phyloP scores from a whole-genome alignment of 352 stramenopile genomes.

The Aphanomyces cochlioides region DNA sequence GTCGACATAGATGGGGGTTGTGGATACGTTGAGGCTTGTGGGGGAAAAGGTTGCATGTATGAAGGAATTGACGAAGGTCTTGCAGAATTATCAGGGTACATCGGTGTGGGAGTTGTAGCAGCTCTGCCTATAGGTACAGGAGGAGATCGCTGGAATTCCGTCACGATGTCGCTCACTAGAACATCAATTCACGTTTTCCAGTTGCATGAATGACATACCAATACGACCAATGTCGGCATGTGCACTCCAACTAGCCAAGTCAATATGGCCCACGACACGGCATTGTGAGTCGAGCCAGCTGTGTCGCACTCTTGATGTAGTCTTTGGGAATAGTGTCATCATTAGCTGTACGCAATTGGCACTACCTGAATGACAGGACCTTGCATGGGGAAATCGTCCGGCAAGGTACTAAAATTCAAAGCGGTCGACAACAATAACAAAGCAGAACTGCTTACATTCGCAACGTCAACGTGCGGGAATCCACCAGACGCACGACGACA shows the following conservation, averaged over 20 bases:
- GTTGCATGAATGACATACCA: conserved; percentile 29
- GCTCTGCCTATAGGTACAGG: background rate
- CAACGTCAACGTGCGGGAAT: conserved; percentile 37
- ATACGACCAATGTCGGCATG: conserved; percentile 82
- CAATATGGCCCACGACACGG: conserved; percentile 63
- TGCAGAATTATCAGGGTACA: background rate
- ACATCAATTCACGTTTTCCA: too few relatives aligned
- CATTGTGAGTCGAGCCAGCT: conserved; percentile 64
- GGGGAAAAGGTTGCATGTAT: conserved; percentile 10
- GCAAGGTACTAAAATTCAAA: conserved; percentile 47
- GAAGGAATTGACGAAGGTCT: background rate
- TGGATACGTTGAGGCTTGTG: background rate
- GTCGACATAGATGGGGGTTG: background rate
- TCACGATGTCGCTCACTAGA: conserved; percentile 16
- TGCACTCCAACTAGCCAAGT: conserved; percentile 75
- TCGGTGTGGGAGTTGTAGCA: background rate
- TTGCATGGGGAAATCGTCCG: conserved; percentile 64
- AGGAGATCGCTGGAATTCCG: conserved; percentile 15
- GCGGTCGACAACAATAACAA: background rate
- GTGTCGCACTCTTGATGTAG: conserved; percentile 68
- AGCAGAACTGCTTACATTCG: conserved; percentile 24
- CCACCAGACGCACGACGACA: conserved; percentile 52
- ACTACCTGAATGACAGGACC: conserved; percentile 57
- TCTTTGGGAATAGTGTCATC: conserved; percentile 33
- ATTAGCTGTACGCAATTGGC: background rate